Base-by-base conservation (phyloP, 768 basidiomycete genomes). In the Phylloporus sp. region DNA sequence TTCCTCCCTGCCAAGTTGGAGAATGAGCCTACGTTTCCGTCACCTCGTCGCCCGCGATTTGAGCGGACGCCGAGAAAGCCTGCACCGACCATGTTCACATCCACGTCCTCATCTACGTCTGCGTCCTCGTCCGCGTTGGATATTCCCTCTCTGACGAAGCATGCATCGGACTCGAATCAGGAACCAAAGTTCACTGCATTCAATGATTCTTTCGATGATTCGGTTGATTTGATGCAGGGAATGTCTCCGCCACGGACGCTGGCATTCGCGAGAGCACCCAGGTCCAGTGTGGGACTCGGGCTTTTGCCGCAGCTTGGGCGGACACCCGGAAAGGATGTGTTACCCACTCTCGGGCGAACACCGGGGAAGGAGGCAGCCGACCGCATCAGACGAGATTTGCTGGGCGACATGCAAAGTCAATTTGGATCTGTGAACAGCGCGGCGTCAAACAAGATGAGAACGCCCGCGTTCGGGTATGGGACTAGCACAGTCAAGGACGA, bases 291-390 rank as follows among this genome's bases (percentile, higher is more conserved):
- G 6, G 64, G 65, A 20, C 56, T 65, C 1, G 65, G 64, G 9
- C 60, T 69, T 17, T 55, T 61, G 32, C 71, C 66, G 9, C 62
- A 65, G 17, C 58, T 77, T 10, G 76, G 79, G 1, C 76, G 79
- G 38, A 90, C 90, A 4, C 90, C 90, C 5, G 76, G 74, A 22
- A 82, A 77, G 59, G 81, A 81, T 29, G 34, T 57, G 14, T 46
- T 61, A 3, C 72, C 71, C 7, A 63, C 63, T 23, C 56, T 79
- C 6, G 76, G 78, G 0, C 76, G 79, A 49, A 90, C 90, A 3
- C 90, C 90, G 0, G 75, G 73, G 24, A 83, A 78, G 58, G 80
- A 82, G 49, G 89, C 87, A 4, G 86, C 84, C 1, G 71, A 76
- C 10, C 74, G 84, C 13, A 87, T 91, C 42, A 75, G 78, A 41